Evolutionary conservation across 2,329 filamentous ascomycete genomes (phyloP).

Genomic region (Peltaster fructicola): DNA sequence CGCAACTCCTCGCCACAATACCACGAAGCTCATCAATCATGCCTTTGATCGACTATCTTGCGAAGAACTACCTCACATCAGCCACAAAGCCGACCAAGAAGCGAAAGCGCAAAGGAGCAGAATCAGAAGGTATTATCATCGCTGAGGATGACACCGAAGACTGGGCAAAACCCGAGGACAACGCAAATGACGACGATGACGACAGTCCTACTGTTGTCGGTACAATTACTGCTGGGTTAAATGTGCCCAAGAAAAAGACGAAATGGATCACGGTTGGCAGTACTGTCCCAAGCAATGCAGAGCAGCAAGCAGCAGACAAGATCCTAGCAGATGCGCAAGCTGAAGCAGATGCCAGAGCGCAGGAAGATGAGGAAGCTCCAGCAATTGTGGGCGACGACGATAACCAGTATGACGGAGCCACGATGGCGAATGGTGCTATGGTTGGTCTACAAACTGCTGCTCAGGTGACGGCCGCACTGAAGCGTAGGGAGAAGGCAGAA

Average conservation of each 20-base stretch:
- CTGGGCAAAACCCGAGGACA: constrained; percentile 28
- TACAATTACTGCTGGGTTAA: constrained; percentile 37
- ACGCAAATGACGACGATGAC: constrained; percentile 33
- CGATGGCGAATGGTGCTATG: constrained; percentile 75
- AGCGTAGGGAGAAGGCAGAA: constrained; percentile 49
- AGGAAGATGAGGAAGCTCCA: constrained; percentile 25
- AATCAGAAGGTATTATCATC: constrained; percentile 25
- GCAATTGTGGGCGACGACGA: constrained; percentile 35
- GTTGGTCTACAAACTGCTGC: constrained; percentile 75
- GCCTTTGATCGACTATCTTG: constrained; percentile 68
- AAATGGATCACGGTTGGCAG: constrained; percentile 62
- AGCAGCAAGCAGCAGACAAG: constrained; percentile 43
- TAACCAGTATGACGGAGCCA: constrained; percentile 29
- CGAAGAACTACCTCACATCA: constrained; percentile 72
- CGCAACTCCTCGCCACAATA: too few relatives aligned
- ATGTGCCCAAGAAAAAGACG: constrained; percentile 47
- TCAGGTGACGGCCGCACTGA: constrained; percentile 42
- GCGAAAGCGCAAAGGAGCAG: constrained; percentile 29
- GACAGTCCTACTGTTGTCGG: constrained; percentile 30
- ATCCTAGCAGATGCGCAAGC: constrained; percentile 19
- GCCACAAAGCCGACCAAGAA: constrained; percentile 38
- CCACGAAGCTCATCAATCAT: too few relatives aligned
- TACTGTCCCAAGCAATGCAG: constrained; percentile 30
- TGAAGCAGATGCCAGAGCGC: constrained; percentile 14
- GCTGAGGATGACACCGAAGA: constrained; percentile 36